Base-by-base conservation (phyloP, 192 early-diverging fungal genomes). In the Allomyces javanicus region DNA sequence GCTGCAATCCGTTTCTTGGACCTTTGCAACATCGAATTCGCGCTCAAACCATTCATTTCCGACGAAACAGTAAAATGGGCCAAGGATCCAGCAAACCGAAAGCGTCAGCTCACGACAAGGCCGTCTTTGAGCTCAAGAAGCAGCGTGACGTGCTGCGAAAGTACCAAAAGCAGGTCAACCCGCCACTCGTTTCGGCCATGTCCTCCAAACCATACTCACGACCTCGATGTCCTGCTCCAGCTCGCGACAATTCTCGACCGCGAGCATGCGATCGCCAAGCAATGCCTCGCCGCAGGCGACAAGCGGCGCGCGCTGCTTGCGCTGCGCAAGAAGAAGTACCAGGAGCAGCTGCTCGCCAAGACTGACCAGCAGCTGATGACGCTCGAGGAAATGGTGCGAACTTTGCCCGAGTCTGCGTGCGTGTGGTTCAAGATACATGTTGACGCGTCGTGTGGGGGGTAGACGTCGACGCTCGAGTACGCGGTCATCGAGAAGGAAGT, bases 271-370 rank as follows among this genome's bases (percentile, higher is more conserved):
- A 71, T 89, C 44, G 96, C 96, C 19, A 90, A 89, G 68, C 70
- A 81, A 44, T 83, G 88, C 68, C 73, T 94, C 12, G 76, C 68
- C 7, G 78, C 82, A 64, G 86, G 86, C 10, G 86, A 97, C 73
- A 91, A 90, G 65, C 74, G 76, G 50, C 79, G 85, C 10, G 96
- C 96, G 7, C 72, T 94, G 65, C 68, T 99, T 40, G 92, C 96
- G 1, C 80, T 99, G 17, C 87, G 89, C 71, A 92, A 93, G 79
- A 94, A 94, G 74, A 96, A 96, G 72, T 96, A 93, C 72, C 93
- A 96, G 74, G 88, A 96, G 73, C 81, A 84, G 66, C 78, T 95
- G 68, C 76, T 96, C 24, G 74, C 79, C 62, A 87, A 90, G 74
- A 89, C 92, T 4, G 87, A 89, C 65, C 71, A 87, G 23, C 93